phyloP scores from a whole-genome alignment of 345 rosid species.

The Raphanus raphanistrum region DNA sequence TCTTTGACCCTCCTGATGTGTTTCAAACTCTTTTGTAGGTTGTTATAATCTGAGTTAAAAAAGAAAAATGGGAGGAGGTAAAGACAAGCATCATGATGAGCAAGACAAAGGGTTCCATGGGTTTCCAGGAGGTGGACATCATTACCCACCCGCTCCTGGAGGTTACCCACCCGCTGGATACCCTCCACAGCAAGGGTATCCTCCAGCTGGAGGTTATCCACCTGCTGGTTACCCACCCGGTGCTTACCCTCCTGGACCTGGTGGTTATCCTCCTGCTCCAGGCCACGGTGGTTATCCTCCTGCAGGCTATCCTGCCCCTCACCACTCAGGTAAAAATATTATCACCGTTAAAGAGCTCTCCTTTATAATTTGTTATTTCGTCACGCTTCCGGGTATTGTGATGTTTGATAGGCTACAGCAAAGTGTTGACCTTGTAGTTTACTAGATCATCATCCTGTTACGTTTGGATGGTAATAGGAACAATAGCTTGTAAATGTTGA shows the following conservation, averaged over 20 bases:
- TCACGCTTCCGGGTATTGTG: background rate
- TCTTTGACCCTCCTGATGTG: background rate
- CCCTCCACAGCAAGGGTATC: slow-evolving; percentile 44
- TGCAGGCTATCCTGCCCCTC: slow-evolving; percentile 49
- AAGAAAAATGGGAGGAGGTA: slow-evolving; percentile 39
- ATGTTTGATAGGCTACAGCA: background rate
- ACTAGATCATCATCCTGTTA: background rate
- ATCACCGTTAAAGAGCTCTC: background rate
- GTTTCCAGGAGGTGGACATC: slow-evolving; percentile 39
- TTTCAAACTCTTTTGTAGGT: slow-evolving; percentile 21
- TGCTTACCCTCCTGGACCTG: slow-evolving; percentile 41
- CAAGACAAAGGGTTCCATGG: slow-evolving; percentile 41
- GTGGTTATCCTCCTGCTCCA: slow-evolving; percentile 38
- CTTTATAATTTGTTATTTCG: background rate
- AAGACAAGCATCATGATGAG: slow-evolving; percentile 39
- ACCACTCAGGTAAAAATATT: slow-evolving; percentile 54
- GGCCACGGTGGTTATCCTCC: slow-evolving; percentile 32
- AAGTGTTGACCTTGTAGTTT: background rate
- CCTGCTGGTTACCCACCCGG: slow-evolving; percentile 62
- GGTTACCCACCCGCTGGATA: slow-evolving; percentile 36
- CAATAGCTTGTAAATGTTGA: background rate
- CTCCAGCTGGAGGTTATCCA: slow-evolving; percentile 49
- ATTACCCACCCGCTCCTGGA: slow-evolving; percentile 33
- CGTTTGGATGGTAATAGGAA: background rate
- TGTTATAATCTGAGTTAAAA: background rate